These are phyloP conservation scores for Ustilago curta DNA, from an alignment of 1,284 basidiomycete species.

Conservation along the genomic window DNA sequence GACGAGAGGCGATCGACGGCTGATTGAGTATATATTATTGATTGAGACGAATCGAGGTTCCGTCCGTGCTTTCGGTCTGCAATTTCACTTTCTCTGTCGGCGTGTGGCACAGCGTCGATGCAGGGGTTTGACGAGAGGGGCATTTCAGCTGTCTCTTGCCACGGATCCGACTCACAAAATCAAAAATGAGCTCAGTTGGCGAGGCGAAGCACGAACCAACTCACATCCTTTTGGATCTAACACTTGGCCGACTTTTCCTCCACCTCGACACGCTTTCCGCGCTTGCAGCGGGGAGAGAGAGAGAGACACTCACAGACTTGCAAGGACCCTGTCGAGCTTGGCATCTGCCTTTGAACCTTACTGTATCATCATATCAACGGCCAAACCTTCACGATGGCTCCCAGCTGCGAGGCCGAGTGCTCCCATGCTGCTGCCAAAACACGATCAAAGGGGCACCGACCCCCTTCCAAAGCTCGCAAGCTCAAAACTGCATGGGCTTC, in stretches of 20 bases:
- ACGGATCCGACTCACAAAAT: slow-evolving; percentile 33
- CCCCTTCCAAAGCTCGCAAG: slow-evolving; percentile 17
- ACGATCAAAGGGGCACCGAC: slow-evolving; percentile 6
- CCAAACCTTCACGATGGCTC: slow-evolving; percentile 15
- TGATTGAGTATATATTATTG: not conserved
- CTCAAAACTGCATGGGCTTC: slow-evolving; percentile 26
- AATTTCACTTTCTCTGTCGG: slow-evolving; percentile 1
- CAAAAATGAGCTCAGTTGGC: not conserved
- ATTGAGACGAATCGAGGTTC: slow-evolving; percentile 19
- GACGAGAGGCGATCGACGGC: not conserved
- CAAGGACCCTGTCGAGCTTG: slow-evolving; percentile 21
- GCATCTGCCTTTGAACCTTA: not conserved
- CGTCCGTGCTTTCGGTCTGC: slow-evolving; percentile 7
- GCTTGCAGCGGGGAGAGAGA: slow-evolving; percentile 4
- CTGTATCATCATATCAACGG: not conserved
- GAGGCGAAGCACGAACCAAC: slow-evolving; percentile 14
- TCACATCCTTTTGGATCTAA: slow-evolving; percentile 5
- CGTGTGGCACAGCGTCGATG: too few species aligned
- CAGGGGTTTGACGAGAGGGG: too few species aligned
- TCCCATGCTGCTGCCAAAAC: slow-evolving; percentile 19
- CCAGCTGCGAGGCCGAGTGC: slow-evolving; percentile 39
- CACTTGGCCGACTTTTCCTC: slow-evolving; percentile 11
- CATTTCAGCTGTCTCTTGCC: too few species aligned
- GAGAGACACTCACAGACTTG: too few species aligned
- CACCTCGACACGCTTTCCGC: slow-evolving; percentile 19